Evolutionary conservation across 179 eudicot genomes (phyloP), one percentile per base, ranked within the genome.

Genomic region (Drosera spatulata): DNA sequence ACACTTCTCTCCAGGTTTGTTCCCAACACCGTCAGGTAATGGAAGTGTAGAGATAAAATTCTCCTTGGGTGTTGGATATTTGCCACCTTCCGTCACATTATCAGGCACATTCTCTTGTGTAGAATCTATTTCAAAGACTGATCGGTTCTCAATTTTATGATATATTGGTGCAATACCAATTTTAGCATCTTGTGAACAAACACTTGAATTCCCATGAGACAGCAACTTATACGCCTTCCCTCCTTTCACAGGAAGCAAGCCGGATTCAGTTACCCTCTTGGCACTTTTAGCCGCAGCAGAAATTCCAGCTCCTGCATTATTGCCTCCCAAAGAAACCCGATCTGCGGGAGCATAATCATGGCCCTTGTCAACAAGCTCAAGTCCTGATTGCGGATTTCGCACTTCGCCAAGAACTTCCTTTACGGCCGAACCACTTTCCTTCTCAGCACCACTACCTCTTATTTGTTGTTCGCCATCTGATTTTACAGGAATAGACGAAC

Each of bases 201-300:
- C 72, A 53, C 66, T 66, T 6, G 60, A 63, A 66, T 64, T 74
- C 7, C 67, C 64, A 44, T 74, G 43, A 38, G 71, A 73, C 3
- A 71, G 77, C n/a, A 71, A 75, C 6, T 75, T 65, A 49, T 76
- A 73, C n/a, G 65, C 64, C 58, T 75, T 75, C 46, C 86, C 88
- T 4, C 65, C 73, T 44, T 53, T 65, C 66, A 70, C 69, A 1
- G 72, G 81, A 13, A 72, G 63, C 39, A 65, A 70, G 14, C 66
- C 61, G 1, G 46, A 59, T 51, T 70, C 67, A 53, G 57, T 59
- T 7, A 15, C 39, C 39, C 60, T 7, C 41, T 69, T 73, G 3
- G 72, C 64, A 58, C 59, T 59, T 57, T 76, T 76, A 0, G 69
- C 40, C n/a, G n/a, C n/a, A n/a, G n/a, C n/a, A n/a, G n/a, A n/a